phyloP scores from a whole-genome alignment of 306 rosid species.

The Boehmeria nivea region DNA sequence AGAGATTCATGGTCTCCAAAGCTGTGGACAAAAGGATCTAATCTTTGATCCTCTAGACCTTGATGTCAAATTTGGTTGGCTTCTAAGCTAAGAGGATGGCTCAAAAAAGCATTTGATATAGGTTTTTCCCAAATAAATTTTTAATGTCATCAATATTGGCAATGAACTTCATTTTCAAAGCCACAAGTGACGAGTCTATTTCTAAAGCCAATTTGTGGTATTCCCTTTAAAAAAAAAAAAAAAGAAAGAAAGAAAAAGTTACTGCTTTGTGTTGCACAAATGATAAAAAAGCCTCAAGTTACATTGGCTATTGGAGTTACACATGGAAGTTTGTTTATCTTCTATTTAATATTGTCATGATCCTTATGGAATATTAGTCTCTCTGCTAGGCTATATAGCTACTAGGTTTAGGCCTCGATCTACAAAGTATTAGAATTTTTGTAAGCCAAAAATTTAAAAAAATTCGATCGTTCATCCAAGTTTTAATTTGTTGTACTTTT shows the following conservation, averaged over 20 bases:
- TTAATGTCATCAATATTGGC: background rate
- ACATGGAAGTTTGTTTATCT: conserved; percentile 1
- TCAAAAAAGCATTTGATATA: conserved; percentile 28
- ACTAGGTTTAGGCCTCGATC: conserved; percentile 1
- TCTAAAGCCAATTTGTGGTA: conserved; percentile 8
- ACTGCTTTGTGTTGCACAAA: conserved; percentile 3
- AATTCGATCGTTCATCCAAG: background rate
- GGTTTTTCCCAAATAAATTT: conserved; percentile 9
- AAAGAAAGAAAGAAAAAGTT: too few species aligned
- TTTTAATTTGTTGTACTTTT: background rate
- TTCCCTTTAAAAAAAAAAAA: too few species aligned
- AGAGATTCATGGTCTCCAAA: conserved; percentile 73
- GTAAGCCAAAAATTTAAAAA: background rate
- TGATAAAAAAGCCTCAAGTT: background rate
- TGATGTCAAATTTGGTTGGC: conserved; percentile 70
- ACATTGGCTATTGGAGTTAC: background rate
- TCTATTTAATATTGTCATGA: background rate
- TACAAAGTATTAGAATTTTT: background rate
- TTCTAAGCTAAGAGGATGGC: conserved; percentile 41
- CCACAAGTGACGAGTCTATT: conserved; percentile 6
- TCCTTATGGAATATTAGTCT: too few species aligned
- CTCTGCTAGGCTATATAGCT: background rate
- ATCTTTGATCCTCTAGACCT: conserved; percentile 57
- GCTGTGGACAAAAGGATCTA: conserved; percentile 81
- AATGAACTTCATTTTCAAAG: conserved; percentile 20